A percentile compares a stretch with the other conserved stretches of the same genome.
These are phyloP conservation scores for Myxozyma monticola DNA, from an alignment of 805 yeast genomes.

Conservation along the genomic window DNA sequence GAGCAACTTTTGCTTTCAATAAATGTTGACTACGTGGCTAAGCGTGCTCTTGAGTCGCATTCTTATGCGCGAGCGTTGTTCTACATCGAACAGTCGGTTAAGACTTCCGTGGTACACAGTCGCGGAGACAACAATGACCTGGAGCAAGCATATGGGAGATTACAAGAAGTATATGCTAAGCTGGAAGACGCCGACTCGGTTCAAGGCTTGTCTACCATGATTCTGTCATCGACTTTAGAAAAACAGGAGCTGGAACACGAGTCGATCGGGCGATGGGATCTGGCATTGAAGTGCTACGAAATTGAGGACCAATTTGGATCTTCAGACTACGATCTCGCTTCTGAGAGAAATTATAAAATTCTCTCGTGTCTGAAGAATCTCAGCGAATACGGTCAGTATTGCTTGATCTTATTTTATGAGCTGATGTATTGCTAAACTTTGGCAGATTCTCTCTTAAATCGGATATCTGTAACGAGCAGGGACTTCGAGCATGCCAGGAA, in stretches of 20 bases:
- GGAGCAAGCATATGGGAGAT: constrained; percentile 34
- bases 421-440: background rate
- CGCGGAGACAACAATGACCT: constrained; percentile 32
- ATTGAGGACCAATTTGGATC: constrained; percentile 47
- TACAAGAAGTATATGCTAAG: constrained; percentile 81
- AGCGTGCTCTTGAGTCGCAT: constrained; percentile 76
- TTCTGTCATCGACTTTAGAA: constrained; percentile 66
- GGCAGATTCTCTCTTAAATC: constrained; percentile 45
- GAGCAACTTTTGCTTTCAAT: constrained; percentile 8
- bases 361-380: constrained; percentile 73
- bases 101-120: constrained; percentile 18
- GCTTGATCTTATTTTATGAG: background rate
- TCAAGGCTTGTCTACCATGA: constrained; percentile 76
- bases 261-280: constrained; percentile 80
- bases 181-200: constrained; percentile 88
- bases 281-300: constrained; percentile 82
- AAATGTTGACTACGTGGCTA: constrained; percentile 58
- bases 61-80: constrained; percentile 85
- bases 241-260: constrained; percentile 80
- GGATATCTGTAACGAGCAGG: constrained; percentile 44
- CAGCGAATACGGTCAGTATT: constrained; percentile 66
- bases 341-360: constrained; percentile 51
- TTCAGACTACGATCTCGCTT: constrained; percentile 26
- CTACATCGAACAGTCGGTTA: constrained; percentile 73
- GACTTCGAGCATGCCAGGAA: constrained; percentile 40